Evolutionary conservation across 305 asterid species (phyloP), one percentile per base, ranked within the genome.

Genomic region (Fraxinus floribunda): DNA sequence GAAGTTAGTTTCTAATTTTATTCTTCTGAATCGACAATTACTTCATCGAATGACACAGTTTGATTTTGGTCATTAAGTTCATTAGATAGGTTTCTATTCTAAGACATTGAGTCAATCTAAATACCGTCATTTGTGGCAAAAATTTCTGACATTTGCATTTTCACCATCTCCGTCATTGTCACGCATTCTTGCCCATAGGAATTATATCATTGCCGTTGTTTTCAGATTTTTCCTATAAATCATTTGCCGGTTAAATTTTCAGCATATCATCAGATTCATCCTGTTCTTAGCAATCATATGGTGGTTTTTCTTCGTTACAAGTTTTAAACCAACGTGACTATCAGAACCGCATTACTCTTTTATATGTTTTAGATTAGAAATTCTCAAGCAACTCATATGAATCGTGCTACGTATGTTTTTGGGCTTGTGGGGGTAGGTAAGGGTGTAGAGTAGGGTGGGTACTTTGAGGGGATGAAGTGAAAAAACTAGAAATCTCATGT

Each of bases 321-420:
- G 86, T 80, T 88, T 93, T 57, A 97, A 91, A 82, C 90, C 92
- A 78, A 89, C 83, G 79, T 90, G 93, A 79, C 93, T 89, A 85
- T 93, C 93, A 68, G 95, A 91, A 83, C 91, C 92, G 75, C 79
- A 90, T 91, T 94, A 98, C 82, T 87, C 93, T 85, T 93, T 91
- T 71, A 89, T 70, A 83, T 91, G 92, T 85, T 89, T 36, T 36
- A 5, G 86, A 57, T 36, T 36, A 5, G 86, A 57, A 7, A 18
- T 93, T 89, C 98, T 91, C 82, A 91, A 88, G 79, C 98, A 95
- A 81, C 98, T 96, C 97, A 92, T 93, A 98, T 96, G 93, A 41
- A 79, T 76, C 75, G 89, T 62, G 79, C 77, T 85, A 13, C 57
- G 64, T 6, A 52, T 4, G 22, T 16, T 16, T 15, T 52, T 52